phyloP scores from a whole-genome alignment of 1,139 yeast genomes.

The Sugiyamaella sp. region DNA sequence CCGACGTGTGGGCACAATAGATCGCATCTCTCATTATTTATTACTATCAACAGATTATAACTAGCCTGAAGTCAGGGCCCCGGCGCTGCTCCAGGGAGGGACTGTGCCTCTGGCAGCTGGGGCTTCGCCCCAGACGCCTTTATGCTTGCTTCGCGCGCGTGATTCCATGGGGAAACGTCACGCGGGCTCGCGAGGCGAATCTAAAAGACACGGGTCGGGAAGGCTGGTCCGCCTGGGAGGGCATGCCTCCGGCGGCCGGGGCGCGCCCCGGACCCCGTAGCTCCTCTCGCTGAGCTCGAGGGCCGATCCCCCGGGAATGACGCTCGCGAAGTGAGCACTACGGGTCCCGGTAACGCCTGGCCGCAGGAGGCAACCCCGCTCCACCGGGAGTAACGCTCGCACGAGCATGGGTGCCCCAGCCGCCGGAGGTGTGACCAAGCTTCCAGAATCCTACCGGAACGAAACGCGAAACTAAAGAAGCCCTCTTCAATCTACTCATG shows the following conservation, averaged over 20 bases:
- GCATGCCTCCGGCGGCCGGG: conserved; percentile 2
- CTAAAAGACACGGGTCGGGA: too few species aligned
- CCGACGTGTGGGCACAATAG: conserved; percentile 16
- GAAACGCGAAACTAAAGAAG: too few species aligned
- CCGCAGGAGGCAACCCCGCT: background rate
- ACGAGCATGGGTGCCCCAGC: background rate
- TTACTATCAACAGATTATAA: background rate
- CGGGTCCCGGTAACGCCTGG: conserved; percentile 2
- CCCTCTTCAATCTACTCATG: too few species aligned
- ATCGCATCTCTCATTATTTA: conserved; percentile 1
- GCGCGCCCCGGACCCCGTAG: conserved; percentile 3
- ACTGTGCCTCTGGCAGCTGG: background rate
- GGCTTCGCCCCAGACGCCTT: conserved; percentile 1
- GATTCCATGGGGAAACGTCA: background rate
- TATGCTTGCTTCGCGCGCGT: background rate
- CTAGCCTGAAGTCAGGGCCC: too few species aligned
- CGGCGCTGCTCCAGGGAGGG: too few species aligned
- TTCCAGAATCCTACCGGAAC: too few species aligned
- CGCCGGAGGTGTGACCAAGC: conserved; percentile 1
- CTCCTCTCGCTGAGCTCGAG: conserved; percentile 1
- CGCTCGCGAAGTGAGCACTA: background rate
- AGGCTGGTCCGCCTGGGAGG: too few species aligned
- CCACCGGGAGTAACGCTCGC: background rate
- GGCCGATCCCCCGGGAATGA: too few species aligned
- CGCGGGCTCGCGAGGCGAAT: background rate